Conservation (phyloP, 176 grass and related monocot species). For the sorghum (Sorghum bicolor) region DNA sequence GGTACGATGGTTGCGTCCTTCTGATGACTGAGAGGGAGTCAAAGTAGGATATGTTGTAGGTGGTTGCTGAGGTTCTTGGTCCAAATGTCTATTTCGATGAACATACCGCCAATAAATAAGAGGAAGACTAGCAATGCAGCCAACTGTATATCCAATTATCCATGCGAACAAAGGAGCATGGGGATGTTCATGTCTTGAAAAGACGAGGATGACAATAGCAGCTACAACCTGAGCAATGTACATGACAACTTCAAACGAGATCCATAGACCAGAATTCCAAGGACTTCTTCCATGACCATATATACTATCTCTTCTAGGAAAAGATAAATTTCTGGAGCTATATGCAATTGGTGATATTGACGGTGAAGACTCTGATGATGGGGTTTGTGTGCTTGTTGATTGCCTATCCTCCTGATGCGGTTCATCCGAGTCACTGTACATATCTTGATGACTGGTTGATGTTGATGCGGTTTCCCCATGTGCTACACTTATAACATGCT, state of each 20-base stretch:
- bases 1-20: slow-evolving; percentile 38
- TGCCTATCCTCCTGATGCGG: slow-evolving; percentile 44
- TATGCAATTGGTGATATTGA: slow-evolving; percentile 49
- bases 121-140: slow-evolving; percentile 75
- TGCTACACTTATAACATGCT: slow-evolving; percentile 65
- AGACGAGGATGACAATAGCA: slow-evolving; percentile 62
- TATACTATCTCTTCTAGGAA: slow-evolving; percentile 60
- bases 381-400: slow-evolving; percentile 45
- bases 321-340: slow-evolving; percentile 49
- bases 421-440: slow-evolving; percentile 58
- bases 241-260: slow-evolving; percentile 78
- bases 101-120: slow-evolving; percentile 94
- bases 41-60: slow-evolving; percentile 49
- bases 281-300: slow-evolving; percentile 67
- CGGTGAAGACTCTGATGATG: slow-evolving; percentile 51
- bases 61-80: slow-evolving; percentile 53
- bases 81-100: slow-evolving; percentile 63
- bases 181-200: slow-evolving; percentile 76
- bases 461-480: slow-evolving; percentile 62
- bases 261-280: slow-evolving; percentile 92
- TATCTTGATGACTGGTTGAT: slow-evolving; percentile 52
- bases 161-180: slow-evolving; percentile 79
- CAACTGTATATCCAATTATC: slow-evolving; percentile 87
- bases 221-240: slow-evolving; percentile 77
- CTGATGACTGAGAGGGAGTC: slow-evolving; percentile 46